Evolutionary conservation across 2,329 filamentous ascomycete species (phyloP).

Genomic region (Blastomyces parvus): DNA sequence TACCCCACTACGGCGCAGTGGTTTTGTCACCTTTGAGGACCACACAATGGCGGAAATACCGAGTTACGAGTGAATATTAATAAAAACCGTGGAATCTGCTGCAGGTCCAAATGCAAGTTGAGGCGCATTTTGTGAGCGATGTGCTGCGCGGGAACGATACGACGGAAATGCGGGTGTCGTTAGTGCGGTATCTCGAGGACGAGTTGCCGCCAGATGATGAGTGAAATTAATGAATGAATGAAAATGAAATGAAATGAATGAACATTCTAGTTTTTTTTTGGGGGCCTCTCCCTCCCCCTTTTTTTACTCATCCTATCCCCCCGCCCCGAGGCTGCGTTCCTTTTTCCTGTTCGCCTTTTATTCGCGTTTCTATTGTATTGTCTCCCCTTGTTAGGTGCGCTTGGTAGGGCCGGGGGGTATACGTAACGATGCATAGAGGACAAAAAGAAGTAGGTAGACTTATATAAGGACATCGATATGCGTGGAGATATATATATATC

Average conservation of each 20-base stretch:
- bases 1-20: conserved; percentile 5
- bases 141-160: conserved; percentile 86
- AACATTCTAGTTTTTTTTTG: neutral
- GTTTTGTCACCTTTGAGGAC: conserved; percentile 10
- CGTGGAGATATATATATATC: no score
- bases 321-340: conserved; percentile 13
- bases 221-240: conserved; percentile 38
- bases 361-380: neutral
- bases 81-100: conserved; percentile 10
- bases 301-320: conserved; percentile 10
- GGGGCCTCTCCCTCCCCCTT: neutral
- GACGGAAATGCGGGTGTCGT: conserved; percentile 89
- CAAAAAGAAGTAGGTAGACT: no score
- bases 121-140: conserved; percentile 93
- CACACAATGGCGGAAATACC: neutral
- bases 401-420: no score
- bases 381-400: no score
- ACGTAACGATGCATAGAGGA: no score
- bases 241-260: neutral
- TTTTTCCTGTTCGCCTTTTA: conserved; percentile 1
- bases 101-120: conserved; percentile 89
- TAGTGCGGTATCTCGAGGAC: conserved; percentile 92
- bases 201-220: conserved; percentile 96
- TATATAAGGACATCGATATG: no score
- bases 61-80: neutral